Evolutionary conservation across 2,329 filamentous ascomycete genomes (phyloP).

Genomic region (Colletotrichum brevisporum): DNA sequence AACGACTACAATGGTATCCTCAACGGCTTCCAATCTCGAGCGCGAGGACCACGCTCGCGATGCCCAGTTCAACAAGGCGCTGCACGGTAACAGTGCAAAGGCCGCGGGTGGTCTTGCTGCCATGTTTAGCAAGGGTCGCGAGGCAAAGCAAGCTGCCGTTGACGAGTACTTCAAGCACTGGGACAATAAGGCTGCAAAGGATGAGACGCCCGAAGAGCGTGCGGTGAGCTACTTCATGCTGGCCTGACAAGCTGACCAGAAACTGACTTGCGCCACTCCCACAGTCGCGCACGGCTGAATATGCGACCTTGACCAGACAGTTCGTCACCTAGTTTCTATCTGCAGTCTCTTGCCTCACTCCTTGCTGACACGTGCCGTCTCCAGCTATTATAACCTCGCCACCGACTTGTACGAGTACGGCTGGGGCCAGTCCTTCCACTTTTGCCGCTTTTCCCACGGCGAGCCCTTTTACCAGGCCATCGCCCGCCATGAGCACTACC

Average conservation of each 20-base stretch:
- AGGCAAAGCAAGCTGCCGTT: constrained; percentile 81
- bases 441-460: constrained; percentile 89
- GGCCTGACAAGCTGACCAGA: neutral
- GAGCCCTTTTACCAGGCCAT: constrained; percentile 91
- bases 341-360: too few species aligned
- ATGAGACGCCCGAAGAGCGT: constrained; percentile 81
- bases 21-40: constrained; percentile 71
- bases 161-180: constrained; percentile 94
- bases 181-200: constrained; percentile 81
- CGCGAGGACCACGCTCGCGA: constrained; percentile 86
- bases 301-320: constrained; percentile 90
- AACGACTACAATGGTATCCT: constrained; percentile 60
- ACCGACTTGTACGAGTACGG: constrained; percentile 95
- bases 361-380: constrained; percentile 20
- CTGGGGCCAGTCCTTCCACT: constrained; percentile 94
- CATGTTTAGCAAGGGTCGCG: constrained; percentile 82
- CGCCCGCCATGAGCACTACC: constrained; percentile 94
- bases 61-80: constrained; percentile 89
- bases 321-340: constrained; percentile 49
- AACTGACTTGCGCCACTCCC: constrained; percentile 20
- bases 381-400: constrained; percentile 90
- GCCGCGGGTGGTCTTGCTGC: constrained; percentile 81
- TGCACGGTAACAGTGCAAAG: constrained; percentile 82
- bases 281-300: constrained; percentile 83
- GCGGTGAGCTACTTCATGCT: constrained; percentile 65